Evolutionary conservation across 2,329 filamentous ascomycete genomes (phyloP), one percentile per base, ranked within the genome.

Genomic region (Berkeleyomyces basicola): DNA sequence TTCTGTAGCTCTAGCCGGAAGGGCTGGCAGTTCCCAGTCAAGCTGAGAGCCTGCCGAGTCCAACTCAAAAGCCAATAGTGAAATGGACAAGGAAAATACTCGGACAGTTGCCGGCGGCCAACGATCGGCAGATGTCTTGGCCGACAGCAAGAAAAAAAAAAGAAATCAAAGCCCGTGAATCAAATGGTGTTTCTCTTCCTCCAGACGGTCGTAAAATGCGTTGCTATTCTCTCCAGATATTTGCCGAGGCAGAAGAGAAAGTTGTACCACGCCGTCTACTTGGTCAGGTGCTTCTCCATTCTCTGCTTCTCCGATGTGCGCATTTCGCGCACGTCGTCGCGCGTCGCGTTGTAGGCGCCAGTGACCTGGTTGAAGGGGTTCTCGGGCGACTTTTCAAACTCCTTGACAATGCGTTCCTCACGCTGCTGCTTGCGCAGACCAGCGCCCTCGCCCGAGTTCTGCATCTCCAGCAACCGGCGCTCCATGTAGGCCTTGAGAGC

Each of bases 321-420:
- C 64, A 91, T 75, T 58, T 82, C 78, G 58, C 78, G 78, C 53
- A 96, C 69, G 69, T 99, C 92, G 3, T 90, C 88, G 74, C 82
- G 86, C 31, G 80, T 82, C 61, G 88, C 82, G 73, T 99, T 88
- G 74, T 90, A 95, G 2, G 78, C 73, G 1, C 84, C 88, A 60
- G 78, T 82, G 14, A 86, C 84, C 76, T 95, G 89, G 75, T 96
- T 96, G 76, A 95, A 93, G 11, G 93, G 93, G 73, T 99, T 99
- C 69, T 97, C 92, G 1, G 88, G 86, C 70, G 87, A 88, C 78
- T 90, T 95, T 74, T 95, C 87, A 73, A 97, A 99, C 76, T 97
- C 93, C 78, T 95, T 95, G 66, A 82, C 76, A 67, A 95, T 88
- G 70, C 85, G 79, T 66, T 92, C 87, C 69, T 91, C 85, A 74